Evolutionary conservation across 768 basidiomycete genomes (phyloP).

Genomic region (Crepidotus variabilis): DNA sequence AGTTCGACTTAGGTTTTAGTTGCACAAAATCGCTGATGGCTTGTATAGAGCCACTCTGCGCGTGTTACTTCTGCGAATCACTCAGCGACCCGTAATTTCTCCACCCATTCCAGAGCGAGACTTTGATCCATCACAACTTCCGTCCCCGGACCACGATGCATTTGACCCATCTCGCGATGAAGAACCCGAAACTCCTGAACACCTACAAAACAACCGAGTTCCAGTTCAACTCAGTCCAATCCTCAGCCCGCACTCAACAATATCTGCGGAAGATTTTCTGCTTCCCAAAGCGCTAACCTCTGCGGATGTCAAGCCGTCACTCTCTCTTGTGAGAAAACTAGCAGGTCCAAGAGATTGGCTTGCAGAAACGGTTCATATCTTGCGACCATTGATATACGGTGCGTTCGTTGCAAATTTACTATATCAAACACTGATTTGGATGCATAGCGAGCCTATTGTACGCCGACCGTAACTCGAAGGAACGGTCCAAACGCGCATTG

Average conservation of each 20-base stretch:
- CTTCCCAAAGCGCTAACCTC: slow-evolving; percentile 78
- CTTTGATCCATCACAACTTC: slow-evolving; percentile 70
- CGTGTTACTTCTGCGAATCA: slow-evolving; percentile 67
- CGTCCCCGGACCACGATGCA: slow-evolving; percentile 46
- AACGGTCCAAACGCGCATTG: slow-evolving; percentile 59
- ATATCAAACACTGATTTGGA: slow-evolving; percentile 8
- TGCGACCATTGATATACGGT: slow-evolving; percentile 81
- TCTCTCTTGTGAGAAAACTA: slow-evolving; percentile 59
- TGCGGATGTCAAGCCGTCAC: slow-evolving; percentile 66
- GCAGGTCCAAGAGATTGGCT: slow-evolving; percentile 69
- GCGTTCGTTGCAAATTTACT: slow-evolving; percentile 15
- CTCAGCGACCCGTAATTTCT: slow-evolving; percentile 69
- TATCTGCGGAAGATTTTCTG: slow-evolving; percentile 74
- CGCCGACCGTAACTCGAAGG: slow-evolving; percentile 27
- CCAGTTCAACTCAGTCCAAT: slow-evolving; percentile 64
- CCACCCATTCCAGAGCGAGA: slow-evolving; percentile 87
- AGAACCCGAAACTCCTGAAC: slow-evolving; percentile 54
- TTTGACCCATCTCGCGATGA: slow-evolving; percentile 23
- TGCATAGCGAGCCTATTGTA: slow-evolving; percentile 37
- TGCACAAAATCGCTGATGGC: slow-evolving; percentile 1
- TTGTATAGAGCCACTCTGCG: slow-evolving; percentile 68
- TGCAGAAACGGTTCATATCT: slow-evolving; percentile 64
- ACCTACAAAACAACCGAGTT: slow-evolving; percentile 74
- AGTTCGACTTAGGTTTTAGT: slow-evolving; percentile 18
- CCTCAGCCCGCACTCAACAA: slow-evolving; percentile 50